A percentile compares a stretch with the other conserved stretches of the same genome.
These are phyloP conservation scores for Arachnopeziza araneosa DNA, from an alignment of 2,329 filamentous ascomycete species.

Conservation along the genomic window DNA sequence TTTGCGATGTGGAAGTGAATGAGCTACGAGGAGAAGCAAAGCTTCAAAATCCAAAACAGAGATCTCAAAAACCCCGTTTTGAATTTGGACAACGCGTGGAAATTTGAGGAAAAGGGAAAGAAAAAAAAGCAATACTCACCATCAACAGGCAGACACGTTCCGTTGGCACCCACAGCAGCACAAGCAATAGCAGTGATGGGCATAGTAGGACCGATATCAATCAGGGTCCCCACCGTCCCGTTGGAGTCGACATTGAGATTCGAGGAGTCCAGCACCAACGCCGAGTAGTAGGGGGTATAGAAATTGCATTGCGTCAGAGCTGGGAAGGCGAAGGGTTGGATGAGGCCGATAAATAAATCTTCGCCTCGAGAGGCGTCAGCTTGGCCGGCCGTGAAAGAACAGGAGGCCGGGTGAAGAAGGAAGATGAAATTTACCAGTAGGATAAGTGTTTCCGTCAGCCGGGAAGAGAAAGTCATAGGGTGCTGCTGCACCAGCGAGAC, in stretches of 20 bases:
- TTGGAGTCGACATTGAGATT: not conserved
- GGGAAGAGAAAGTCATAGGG: slow-evolving; percentile 38
- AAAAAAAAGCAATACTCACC: slow-evolving; percentile 19
- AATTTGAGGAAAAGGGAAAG: slow-evolving; percentile 17
- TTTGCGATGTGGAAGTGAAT: too few species aligned
- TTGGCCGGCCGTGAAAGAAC: not conserved
- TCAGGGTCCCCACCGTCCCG: slow-evolving; percentile 3
- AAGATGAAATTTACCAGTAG: slow-evolving; percentile 32
- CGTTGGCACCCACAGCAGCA: slow-evolving; percentile 31
- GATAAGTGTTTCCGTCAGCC: slow-evolving; percentile 35
- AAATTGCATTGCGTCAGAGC: slow-evolving; percentile 40
- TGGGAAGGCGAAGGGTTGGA: slow-evolving; percentile 41
- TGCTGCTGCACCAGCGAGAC: slow-evolving; percentile 38
- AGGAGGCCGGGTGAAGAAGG: not conserved
- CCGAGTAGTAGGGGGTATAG: slow-evolving; percentile 27
- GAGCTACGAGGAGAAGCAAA: too few species aligned
- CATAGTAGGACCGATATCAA: slow-evolving; percentile 41
- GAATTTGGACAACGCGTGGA: too few species aligned
- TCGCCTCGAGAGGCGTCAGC: slow-evolving; percentile 31
- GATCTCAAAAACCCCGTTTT: too few species aligned
- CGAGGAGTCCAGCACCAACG: not conserved
- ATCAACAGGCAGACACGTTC: slow-evolving; percentile 38
- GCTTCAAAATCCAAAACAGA: too few species aligned
- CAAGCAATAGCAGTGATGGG: slow-evolving; percentile 36
- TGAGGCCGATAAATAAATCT: slow-evolving; percentile 34